Conservation (phyloP, 441 rosid species). For the Gossypium lobatum region DNA sequence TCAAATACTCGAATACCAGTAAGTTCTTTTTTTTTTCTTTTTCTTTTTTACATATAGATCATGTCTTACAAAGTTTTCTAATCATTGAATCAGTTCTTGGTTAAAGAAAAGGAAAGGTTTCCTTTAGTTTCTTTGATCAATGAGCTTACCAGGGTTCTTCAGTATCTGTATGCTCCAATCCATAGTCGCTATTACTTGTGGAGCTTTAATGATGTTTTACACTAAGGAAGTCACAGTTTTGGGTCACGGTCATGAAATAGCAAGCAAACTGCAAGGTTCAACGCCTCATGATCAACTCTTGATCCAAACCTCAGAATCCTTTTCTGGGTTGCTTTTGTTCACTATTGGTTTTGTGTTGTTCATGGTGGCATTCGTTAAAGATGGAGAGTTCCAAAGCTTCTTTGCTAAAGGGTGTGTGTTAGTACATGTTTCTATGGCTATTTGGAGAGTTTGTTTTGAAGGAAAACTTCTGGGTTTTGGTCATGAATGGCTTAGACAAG, state of each 20-base stretch:
- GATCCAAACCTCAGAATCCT: constrained; percentile 73
- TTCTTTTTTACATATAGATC: not conserved
- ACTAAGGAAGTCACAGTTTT: constrained; percentile 46
- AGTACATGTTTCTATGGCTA: constrained; percentile 57
- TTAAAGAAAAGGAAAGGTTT: not conserved
- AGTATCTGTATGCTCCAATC: constrained; percentile 66
- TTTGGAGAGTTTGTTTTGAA: constrained; percentile 73
- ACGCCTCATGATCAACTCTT: constrained; percentile 74
- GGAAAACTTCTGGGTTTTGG: constrained; percentile 64
- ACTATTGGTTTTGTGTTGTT: constrained; percentile 55
- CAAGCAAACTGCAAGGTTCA: constrained; percentile 65
- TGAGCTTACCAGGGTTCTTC: constrained; percentile 54
- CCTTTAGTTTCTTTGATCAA: constrained; percentile 15
- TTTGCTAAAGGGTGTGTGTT: constrained; percentile 66
- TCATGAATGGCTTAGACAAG: constrained; percentile 59
- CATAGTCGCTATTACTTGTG: constrained; percentile 55
- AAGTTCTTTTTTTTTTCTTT: not conserved
- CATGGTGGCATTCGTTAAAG: constrained; percentile 77
- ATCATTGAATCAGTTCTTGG: not conserved
- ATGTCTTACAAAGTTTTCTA: not conserved
- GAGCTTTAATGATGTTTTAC: constrained; percentile 71
- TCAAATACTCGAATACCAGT: not conserved
- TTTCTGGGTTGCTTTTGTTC: constrained; percentile 79
- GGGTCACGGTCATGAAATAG: constrained; percentile 53
- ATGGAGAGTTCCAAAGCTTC: constrained; percentile 64